A percentile compares a stretch with the other conserved stretches of the same genome.
Conservation (phyloP, 345 rosid genomes). For the Gossypium mustelinum region DNA sequence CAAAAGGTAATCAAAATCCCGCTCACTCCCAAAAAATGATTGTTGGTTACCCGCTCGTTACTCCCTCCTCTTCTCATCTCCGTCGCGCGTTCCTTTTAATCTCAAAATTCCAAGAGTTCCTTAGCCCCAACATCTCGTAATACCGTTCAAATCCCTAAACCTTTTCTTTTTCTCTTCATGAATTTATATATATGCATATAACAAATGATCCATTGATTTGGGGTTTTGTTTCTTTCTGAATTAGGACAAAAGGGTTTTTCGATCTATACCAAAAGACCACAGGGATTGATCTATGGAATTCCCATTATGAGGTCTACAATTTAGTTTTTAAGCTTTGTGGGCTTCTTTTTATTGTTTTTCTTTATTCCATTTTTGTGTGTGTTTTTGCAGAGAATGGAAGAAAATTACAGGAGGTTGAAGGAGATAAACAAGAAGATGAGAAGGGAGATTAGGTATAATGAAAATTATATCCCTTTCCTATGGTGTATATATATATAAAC, state of each 20-base stretch:
- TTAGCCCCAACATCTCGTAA: slow-evolving; percentile 40
- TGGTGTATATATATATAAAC: no score
- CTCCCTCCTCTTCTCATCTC: slow-evolving; percentile 4
- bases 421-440: slow-evolving; percentile 46
- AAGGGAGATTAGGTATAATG: slow-evolving; percentile 42
- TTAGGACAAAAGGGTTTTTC: slow-evolving; percentile 40
- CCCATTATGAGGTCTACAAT: slow-evolving; percentile 44
- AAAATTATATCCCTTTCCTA: not conserved
- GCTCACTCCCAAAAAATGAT: slow-evolving; percentile 19
- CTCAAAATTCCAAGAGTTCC: slow-evolving; percentile 40
- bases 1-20: slow-evolving; percentile 15
- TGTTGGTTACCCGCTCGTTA: slow-evolving; percentile 8
- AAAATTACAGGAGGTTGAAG: slow-evolving; percentile 37
- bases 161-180: not conserved
- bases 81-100: not conserved
- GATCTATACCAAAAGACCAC: slow-evolving; percentile 47
- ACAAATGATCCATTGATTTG: not conserved
- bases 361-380: not conserved
- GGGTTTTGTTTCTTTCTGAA: not conserved
- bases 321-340: not conserved
- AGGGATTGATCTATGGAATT: slow-evolving; percentile 51
- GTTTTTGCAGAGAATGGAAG: slow-evolving; percentile 52
- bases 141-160: not conserved
- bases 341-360: not conserved
- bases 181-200: not conserved